A percentile compares a stretch with the other conserved stretches of the same genome.
Conservation (phyloP, 306 rosid genomes). For the Myrica gale region DNA sequence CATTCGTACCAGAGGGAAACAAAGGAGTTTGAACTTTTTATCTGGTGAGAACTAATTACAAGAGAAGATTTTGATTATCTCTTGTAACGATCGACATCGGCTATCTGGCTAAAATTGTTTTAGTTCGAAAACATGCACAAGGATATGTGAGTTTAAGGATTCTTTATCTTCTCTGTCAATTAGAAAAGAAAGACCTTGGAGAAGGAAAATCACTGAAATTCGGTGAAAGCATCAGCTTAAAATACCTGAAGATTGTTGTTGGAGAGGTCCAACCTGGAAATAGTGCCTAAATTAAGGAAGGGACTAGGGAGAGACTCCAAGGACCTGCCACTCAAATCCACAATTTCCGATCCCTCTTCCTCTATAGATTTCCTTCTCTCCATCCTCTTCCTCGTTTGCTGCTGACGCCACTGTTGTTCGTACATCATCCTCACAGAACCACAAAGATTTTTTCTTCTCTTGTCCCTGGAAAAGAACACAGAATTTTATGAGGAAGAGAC, state of each 20-base stretch:
- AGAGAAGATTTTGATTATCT: too few relatives aligned
- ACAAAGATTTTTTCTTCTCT: background rate
- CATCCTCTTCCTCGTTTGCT: slow-evolving; percentile 21
- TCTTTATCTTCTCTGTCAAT: background rate
- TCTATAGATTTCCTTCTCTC: slow-evolving; percentile 25
- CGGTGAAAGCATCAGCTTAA: background rate
- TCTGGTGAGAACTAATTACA: too few relatives aligned
- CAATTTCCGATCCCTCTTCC: slow-evolving; percentile 53
- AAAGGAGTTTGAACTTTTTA: background rate
- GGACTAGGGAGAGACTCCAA: slow-evolving; percentile 70
- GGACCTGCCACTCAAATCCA: slow-evolving; percentile 83
- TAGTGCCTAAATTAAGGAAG: slow-evolving; percentile 53
- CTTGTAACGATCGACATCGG: background rate
- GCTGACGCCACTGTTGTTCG: slow-evolving; percentile 37
- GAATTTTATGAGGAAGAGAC: background rate
- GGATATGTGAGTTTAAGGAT: background rate
- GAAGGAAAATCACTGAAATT: background rate
- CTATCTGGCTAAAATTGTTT: background rate
- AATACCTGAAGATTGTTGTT: slow-evolving; percentile 87
- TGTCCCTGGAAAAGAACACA: background rate
- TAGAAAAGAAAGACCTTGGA: background rate
- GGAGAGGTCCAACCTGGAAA: slow-evolving; percentile 85
- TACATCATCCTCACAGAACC: slow-evolving; percentile 47
- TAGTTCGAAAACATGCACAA: background rate
- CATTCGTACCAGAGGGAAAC: too few relatives aligned